Evolutionary conservation across 1,284 basidiomycete genomes (phyloP).

Genomic region (Wolfiporia cocos): DNA sequence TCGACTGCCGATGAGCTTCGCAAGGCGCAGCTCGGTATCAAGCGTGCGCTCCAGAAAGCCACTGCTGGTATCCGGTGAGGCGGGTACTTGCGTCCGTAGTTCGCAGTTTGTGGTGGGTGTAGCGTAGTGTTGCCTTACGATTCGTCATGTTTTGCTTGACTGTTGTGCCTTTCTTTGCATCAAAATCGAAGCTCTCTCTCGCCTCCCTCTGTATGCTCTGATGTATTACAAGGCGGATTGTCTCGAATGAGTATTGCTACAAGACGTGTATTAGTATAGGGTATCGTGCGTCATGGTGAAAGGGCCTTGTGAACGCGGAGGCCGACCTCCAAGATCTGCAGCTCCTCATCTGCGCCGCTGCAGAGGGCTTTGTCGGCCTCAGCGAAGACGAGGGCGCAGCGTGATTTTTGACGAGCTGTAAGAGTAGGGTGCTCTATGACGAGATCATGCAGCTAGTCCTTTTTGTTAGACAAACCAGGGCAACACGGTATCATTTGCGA

Average conservation of each 20-base stretch:
- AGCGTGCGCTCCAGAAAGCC: conserved; percentile 94
- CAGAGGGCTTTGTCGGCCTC: conserved; percentile 96
- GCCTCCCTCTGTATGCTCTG: background rate
- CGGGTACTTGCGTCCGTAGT: conserved; percentile 9
- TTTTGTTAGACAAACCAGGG: no score
- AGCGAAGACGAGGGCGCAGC: conserved; percentile 81
- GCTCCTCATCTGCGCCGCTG: conserved; percentile 97
- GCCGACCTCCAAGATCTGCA: conserved; percentile 89
- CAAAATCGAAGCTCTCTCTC: conserved; percentile 11
- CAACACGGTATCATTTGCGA: conserved; percentile 14
- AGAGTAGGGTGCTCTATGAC: conserved; percentile 81
- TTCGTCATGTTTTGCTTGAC: conserved; percentile 7
- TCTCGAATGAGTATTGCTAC: background rate
- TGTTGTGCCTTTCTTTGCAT: conserved; percentile 15
- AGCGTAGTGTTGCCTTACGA: conserved; percentile 14
- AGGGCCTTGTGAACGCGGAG: conserved; percentile 69
- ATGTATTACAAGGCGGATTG: no score
- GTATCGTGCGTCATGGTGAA: conserved; percentile 4
- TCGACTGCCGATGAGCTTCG: conserved; percentile 88
- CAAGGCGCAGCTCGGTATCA: conserved; percentile 89
- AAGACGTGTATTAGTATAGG: background rate
- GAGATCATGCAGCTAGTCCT: conserved; percentile 80
- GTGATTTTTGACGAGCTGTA: conserved; percentile 77
- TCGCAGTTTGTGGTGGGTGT: conserved; percentile 7
- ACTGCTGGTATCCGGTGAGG: conserved; percentile 77